These are phyloP conservation scores for Cladophialophora yegresii DNA, from an alignment of 2,329 filamentous ascomycete species.

Conservation along the genomic window DNA sequence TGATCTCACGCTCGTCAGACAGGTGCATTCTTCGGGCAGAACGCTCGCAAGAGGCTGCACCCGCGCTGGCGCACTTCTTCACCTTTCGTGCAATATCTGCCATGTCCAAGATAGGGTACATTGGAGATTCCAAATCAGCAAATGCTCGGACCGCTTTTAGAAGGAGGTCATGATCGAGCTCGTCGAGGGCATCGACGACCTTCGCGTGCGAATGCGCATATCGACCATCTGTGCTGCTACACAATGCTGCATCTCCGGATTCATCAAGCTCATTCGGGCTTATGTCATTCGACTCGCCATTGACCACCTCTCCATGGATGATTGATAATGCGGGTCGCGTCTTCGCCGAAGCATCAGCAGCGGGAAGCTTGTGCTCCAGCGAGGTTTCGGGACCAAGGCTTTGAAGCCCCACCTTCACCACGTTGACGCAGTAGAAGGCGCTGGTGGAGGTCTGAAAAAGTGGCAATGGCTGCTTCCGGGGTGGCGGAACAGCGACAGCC, in stretches of 20 bases:
- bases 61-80: background rate
- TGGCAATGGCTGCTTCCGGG: slow-evolving; percentile 12
- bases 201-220: background rate
- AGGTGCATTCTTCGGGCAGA: background rate
- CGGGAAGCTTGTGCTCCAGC: background rate
- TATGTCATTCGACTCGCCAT: slow-evolving; percentile 17
- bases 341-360: background rate
- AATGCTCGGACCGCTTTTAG: slow-evolving; percentile 1
- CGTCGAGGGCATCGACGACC: background rate
- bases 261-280: slow-evolving; percentile 8
- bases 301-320: slow-evolving; percentile 15
- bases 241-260: background rate
- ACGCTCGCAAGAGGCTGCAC: background rate
- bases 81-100: background rate
- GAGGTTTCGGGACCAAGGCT: background rate
- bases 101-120: slow-evolving; percentile 17
- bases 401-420: slow-evolving; percentile 8
- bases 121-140: slow-evolving; percentile 6
- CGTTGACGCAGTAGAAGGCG: slow-evolving; percentile 21
- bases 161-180: background rate
- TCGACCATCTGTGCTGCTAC: background rate
- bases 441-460: slow-evolving; percentile 19
- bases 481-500: background rate
- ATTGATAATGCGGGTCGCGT: slow-evolving; percentile 9
- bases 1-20: background rate